These are phyloP conservation scores for Aspergillus sp. DNA, from an alignment of 2,329 filamentous ascomycete species.

Conservation along the genomic window DNA sequence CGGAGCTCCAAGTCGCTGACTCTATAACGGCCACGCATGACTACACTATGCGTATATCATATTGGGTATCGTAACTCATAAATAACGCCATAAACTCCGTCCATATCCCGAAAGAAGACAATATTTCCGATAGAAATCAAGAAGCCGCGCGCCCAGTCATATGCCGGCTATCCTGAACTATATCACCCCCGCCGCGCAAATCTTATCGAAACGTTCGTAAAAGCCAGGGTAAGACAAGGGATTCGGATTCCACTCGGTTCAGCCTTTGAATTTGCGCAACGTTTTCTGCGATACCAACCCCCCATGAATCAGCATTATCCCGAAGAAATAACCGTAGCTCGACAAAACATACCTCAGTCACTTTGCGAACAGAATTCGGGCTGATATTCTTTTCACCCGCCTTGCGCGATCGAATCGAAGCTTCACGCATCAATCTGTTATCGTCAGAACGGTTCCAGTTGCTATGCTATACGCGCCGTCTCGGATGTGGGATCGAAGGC, in stretches of 20 bases:
- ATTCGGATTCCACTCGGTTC: slow-evolving; percentile 26
- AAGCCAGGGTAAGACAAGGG: not conserved
- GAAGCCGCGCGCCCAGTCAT: not conserved
- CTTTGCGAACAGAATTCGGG: slow-evolving; percentile 74
- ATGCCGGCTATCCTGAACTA: not conserved
- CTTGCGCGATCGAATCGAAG: slow-evolving; percentile 72
- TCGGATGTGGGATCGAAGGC: not conserved
- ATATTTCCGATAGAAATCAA: not conserved
- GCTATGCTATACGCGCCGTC: not conserved
- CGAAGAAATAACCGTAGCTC: not conserved
- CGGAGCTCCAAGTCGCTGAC: not conserved
- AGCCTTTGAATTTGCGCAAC: slow-evolving; percentile 68
- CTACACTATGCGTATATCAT: not conserved
- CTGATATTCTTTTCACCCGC: slow-evolving; percentile 71
- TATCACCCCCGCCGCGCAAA: not conserved
- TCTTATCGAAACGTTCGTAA: not conserved
- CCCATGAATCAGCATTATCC: slow-evolving; percentile 8
- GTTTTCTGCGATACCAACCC: slow-evolving; percentile 53
- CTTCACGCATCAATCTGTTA: slow-evolving; percentile 72
- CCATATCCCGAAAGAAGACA: not conserved
- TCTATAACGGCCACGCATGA: not conserved
- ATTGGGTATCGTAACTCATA: slow-evolving; percentile 17
- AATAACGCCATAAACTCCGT: slow-evolving; percentile 5
- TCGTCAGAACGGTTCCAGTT: not conserved
- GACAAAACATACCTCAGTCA: slow-evolving; percentile 62